phyloP scores from a whole-genome alignment of 116 monocot genomes.

The Posidonia oceanica region DNA sequence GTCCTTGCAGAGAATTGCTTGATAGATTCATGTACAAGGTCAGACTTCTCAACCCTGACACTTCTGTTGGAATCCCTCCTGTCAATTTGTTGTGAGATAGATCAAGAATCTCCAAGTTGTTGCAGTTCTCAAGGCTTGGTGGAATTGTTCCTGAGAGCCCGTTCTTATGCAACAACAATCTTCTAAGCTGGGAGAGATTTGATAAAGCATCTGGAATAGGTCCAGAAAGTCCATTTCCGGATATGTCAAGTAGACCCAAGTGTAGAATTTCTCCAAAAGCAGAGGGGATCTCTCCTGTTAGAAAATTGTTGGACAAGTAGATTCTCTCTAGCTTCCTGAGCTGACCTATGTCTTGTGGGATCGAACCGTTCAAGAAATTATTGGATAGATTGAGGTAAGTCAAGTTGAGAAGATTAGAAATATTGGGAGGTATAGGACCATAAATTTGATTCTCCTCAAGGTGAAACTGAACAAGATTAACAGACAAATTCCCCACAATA shows the following conservation, averaged over 20 bases:
- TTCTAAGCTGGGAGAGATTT: slow-evolving; percentile 47
- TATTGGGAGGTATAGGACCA: slow-evolving; percentile 57
- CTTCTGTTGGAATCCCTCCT: slow-evolving; percentile 40
- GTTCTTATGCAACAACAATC: slow-evolving; percentile 54
- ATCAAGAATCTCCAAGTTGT: slow-evolving; percentile 63
- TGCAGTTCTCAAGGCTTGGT: slow-evolving; percentile 38
- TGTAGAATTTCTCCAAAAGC: slow-evolving; percentile 35
- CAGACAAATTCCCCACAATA: slow-evolving; percentile 31
- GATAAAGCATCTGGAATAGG: slow-evolving; percentile 43
- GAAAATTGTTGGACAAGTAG: slow-evolving; percentile 51
- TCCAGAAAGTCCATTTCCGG: slow-evolving; percentile 48
- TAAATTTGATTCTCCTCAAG: slow-evolving; percentile 57
- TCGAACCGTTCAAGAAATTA: slow-evolving; percentile 69
- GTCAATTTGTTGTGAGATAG: slow-evolving; percentile 64
- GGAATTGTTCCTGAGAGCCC: slow-evolving; percentile 59
- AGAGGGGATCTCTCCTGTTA: slow-evolving; percentile 54
- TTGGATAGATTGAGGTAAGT: slow-evolving; percentile 73
- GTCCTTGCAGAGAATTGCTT: slow-evolving; percentile 44
- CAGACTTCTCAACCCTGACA: slow-evolving; percentile 45
- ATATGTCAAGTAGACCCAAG: slow-evolving; percentile 64
- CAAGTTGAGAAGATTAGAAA: slow-evolving; percentile 65
- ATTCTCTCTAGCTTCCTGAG: slow-evolving; percentile 42
- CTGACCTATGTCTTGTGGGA: slow-evolving; percentile 46
- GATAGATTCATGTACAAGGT: slow-evolving; percentile 78
- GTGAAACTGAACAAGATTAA: slow-evolving; percentile 39